phyloP scores from a whole-genome alignment of 176 grass and related monocot genomes.

The Thalia dealbata region DNA sequence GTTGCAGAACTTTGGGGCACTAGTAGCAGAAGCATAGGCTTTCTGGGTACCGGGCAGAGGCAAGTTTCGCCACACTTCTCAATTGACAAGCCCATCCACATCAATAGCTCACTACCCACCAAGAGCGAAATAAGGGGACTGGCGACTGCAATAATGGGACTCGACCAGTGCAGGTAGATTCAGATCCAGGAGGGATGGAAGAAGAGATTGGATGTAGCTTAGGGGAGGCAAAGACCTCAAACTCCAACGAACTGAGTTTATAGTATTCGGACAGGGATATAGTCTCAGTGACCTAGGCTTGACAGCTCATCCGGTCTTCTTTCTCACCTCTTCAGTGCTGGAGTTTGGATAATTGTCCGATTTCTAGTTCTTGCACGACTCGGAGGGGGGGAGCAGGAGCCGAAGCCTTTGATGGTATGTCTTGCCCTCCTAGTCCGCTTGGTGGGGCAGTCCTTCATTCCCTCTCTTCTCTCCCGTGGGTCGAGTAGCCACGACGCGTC shows the following conservation, averaged over 20 bases:
- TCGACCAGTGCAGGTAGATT: too few species aligned
- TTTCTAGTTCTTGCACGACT: slow-evolving; percentile 5
- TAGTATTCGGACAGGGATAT: not conserved
- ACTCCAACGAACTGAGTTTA: not conserved
- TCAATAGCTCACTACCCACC: too few species aligned
- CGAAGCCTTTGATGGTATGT: not conserved
- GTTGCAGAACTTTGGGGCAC: too few species aligned
- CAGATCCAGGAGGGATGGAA: too few species aligned
- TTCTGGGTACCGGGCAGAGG: too few species aligned
- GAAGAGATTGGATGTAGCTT: too few species aligned
- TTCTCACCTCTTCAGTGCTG: not conserved
- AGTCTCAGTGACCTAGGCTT: slow-evolving; percentile 3
- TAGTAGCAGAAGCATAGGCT: too few species aligned
- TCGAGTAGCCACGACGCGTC: not conserved
- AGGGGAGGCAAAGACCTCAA: not conserved
- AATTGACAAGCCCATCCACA: too few species aligned
- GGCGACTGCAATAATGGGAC: too few species aligned
- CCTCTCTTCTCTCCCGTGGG: not conserved
- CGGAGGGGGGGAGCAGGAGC: not conserved
- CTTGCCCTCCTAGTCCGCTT: not conserved
- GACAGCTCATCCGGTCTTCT: not conserved
- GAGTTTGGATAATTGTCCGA: slow-evolving; percentile 3
- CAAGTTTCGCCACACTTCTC: too few species aligned
- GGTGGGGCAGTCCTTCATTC: not conserved
- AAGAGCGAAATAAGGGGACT: too few species aligned